Conservation (phyloP, 139 green algal genomes). For the Chlamydomonas incerta region DNA sequence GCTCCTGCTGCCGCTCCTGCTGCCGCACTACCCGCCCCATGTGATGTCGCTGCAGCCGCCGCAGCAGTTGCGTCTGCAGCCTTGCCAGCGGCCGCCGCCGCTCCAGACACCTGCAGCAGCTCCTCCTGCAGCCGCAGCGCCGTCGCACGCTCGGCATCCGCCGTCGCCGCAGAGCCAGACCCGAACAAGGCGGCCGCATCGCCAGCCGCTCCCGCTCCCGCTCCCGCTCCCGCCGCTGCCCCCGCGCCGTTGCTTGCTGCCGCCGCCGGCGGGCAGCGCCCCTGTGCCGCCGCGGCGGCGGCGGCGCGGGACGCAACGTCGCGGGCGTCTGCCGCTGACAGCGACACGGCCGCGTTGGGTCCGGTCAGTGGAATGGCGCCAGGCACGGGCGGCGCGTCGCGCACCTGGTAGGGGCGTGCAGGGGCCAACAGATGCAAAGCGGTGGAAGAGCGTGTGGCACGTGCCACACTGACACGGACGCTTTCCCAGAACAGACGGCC, state of each 20-base stretch:
- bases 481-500: no score
- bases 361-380: constrained; percentile 31
- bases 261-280: neutral
- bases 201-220: no score
- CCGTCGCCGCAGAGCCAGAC: neutral
- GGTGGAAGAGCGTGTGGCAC: no score
- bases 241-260: no score
- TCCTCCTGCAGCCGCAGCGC: constrained; percentile 1
- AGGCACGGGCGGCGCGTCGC: neutral
- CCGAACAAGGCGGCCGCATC: no score
- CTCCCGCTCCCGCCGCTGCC: neutral
- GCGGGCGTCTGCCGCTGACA: neutral
- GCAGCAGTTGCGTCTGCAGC: no score
- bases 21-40: no score
- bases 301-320: neutral
- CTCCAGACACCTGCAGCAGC: neutral
- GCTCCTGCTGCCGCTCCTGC: no score
- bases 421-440: no score
- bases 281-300: neutral
- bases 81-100: neutral
- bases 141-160: neutral
- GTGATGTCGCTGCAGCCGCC: neutral
- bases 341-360: neutral
- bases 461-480: no score
- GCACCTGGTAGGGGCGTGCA: neutral